Percentiles rank a stretch among this genome's conserved stretches.
phyloP scores from a whole-genome alignment of 768 basidiomycete species.

The Rhodosporidiobolus odoratus region DNA sequence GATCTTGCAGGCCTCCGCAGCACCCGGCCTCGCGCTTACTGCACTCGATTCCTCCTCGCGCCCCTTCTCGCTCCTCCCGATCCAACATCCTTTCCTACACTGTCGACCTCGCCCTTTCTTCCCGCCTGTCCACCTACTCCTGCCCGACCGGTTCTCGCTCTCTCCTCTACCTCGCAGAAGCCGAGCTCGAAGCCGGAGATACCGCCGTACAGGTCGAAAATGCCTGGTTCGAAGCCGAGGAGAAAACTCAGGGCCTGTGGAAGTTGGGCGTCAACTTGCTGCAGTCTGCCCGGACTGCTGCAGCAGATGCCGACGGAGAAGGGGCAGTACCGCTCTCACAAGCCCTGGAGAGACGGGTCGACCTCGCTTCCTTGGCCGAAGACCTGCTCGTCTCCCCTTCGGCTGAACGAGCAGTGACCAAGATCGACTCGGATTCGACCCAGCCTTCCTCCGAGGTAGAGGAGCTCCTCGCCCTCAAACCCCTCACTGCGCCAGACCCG shows the following conservation, averaged over 20 bases:
- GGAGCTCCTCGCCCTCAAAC: slow-evolving; percentile 22
- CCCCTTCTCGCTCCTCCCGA: slow-evolving; percentile 36
- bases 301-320: too few relatives aligned
- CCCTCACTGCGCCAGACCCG: slow-evolving; percentile 29
- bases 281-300: background rate
- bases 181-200: background rate
- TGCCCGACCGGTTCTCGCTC: slow-evolving; percentile 15
- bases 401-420: slow-evolving; percentile 19
- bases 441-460: slow-evolving; percentile 17
- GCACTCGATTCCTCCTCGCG: slow-evolving; percentile 37
- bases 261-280: slow-evolving; percentile 31
- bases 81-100: slow-evolving; percentile 39
- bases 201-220: slow-evolving; percentile 6
- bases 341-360: slow-evolving; percentile 29
- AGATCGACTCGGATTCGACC: slow-evolving; percentile 13
- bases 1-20: slow-evolving; percentile 29
- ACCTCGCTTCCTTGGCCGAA: slow-evolving; percentile 12
- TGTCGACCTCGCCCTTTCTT: slow-evolving; percentile 31
- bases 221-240: slow-evolving; percentile 26
- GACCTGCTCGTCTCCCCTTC: slow-evolving; percentile 26
- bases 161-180: slow-evolving; percentile 26
- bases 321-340: slow-evolving; percentile 12
- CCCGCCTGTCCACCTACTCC: slow-evolving; percentile 32
- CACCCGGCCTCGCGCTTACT: slow-evolving; percentile 35
- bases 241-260: slow-evolving; percentile 33